These are phyloP conservation scores for Solanum dulcamara DNA, from an alignment of 257 asterid genomes.

Conservation along the genomic window DNA sequence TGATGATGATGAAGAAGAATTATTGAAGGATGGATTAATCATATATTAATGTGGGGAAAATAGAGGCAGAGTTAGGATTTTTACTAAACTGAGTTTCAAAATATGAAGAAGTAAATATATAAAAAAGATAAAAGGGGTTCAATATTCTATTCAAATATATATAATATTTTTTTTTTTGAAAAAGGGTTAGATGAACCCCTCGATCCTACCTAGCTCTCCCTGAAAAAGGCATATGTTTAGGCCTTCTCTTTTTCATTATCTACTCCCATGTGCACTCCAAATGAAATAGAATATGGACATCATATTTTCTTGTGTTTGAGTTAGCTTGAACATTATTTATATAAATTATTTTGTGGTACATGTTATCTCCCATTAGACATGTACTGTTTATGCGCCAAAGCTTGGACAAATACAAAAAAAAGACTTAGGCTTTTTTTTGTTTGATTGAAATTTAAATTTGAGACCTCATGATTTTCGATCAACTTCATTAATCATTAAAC, in stretches of 20 bases:
- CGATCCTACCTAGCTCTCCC: not conserved
- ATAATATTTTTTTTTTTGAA: no score
- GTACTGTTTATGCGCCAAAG: not conserved
- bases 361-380: not conserved
- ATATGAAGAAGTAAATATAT: no score
- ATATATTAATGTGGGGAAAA: not conserved
- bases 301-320: not conserved
- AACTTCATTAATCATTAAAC: no score
- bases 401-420: not conserved
- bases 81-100: no score
- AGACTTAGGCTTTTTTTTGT: not conserved
- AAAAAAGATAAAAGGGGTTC: no score
- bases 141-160: no score
- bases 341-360: not conserved
- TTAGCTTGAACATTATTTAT: rapidly evolving
- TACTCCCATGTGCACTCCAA: not conserved
- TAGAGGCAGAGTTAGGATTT: no score
- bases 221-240: not conserved
- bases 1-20: not conserved
- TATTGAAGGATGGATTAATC: not conserved
- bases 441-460: not conserved
- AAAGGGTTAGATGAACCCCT: not conserved
- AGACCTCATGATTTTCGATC: not conserved
- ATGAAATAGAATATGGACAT: not conserved
- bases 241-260: not conserved